Evolutionary conservation across 805 yeast genomes (phyloP).

Genomic region (Kazachstania martiniae): DNA sequence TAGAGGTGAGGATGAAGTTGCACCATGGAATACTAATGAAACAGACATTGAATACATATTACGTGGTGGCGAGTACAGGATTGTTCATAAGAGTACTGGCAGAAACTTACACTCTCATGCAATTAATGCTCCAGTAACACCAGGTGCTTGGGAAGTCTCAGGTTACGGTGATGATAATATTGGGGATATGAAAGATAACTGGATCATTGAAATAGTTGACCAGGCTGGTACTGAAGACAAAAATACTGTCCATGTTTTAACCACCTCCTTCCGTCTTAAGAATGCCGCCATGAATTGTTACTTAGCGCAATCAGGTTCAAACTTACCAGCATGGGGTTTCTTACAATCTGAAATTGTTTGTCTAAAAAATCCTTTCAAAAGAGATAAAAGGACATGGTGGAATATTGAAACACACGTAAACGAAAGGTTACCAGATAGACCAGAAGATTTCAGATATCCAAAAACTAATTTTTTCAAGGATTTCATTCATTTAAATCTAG

Average conservation of each 20-base stretch:
- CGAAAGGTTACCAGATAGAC: slow-evolving; percentile 46
- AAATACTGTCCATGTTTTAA: slow-evolving; percentile 56
- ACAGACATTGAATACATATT: slow-evolving; percentile 31
- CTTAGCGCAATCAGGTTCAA: slow-evolving; percentile 58
- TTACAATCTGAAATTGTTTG: slow-evolving; percentile 76
- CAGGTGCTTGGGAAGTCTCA: slow-evolving; percentile 67
- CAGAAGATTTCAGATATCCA: slow-evolving; percentile 38
- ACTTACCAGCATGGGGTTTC: slow-evolving; percentile 76
- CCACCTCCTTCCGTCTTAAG: slow-evolving; percentile 59
- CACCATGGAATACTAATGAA: slow-evolving; percentile 22
- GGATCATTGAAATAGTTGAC: slow-evolving; percentile 76
- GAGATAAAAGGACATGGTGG: slow-evolving; percentile 89
- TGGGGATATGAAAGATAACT: slow-evolving; percentile 79
- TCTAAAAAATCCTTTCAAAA: slow-evolving; percentile 45
- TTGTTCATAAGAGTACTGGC: slow-evolving; percentile 60
- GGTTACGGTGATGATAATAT: slow-evolving; percentile 66
- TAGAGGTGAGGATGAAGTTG: slow-evolving; percentile 35
- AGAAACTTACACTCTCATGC: slow-evolving; percentile 77
- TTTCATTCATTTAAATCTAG: slow-evolving; percentile 64
- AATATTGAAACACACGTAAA: slow-evolving; percentile 65
- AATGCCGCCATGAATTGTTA: slow-evolving; percentile 61
- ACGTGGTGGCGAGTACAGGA: slow-evolving; percentile 58
- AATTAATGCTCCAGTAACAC: slow-evolving; percentile 63
- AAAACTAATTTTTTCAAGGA: slow-evolving; percentile 68
- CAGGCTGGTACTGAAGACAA: slow-evolving; percentile 45